Base-by-base conservation (phyloP, 2,329 filamentous ascomycete species). In the Fusarium continuum region DNA sequence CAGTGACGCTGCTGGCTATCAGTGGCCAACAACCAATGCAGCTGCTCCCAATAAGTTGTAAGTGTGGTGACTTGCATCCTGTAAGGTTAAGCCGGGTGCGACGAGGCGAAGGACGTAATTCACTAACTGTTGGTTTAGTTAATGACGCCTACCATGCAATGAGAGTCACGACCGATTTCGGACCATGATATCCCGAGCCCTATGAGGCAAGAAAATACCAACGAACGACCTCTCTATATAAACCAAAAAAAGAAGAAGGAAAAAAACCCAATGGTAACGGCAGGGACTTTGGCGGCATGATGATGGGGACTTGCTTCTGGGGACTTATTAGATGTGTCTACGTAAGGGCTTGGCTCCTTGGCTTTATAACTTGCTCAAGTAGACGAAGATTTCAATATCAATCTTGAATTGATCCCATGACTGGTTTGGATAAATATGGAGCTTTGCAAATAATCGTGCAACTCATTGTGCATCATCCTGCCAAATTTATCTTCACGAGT, bases 1-100 rank as follows among this genome's bases (percentile, higher is more conserved):
- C 83, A 96, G 91, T 75, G 95, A 99, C 73, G 92, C 93, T 61
- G 91, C 93, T 70, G 93, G 93, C 53, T 97, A 97, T 82, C 92
- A 96, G 80, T 97, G 93, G 93, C 92, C 92, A 29, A 91, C 91
- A 55, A 92, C 90, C 56, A 88, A 88, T 64, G 86, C 87, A 28
- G 82, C 87, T 29, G 82, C 84, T 35, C 80, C 80, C 41, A 93
- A 92, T 84, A 93, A 93, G 84, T 87, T 96, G 84, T 96, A 88
- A 87, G 83, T 84, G 61, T 49, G 13, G 47, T 36, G 47, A 52
- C 52, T 53, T 47, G 61, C 46, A 57, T 57, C 43, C 43, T 55
- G 55, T 54, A 63, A 39, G 56, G 43, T 46, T 46, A 34, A 49
- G 55, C 57, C 48, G 48, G 55, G 36, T 51, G 48, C 36, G 43